Evolutionary conservation across 257 asterid species (phyloP), one percentile per base, ranked within the genome.

Genomic region (Jacaranda mimosifolia): DNA sequence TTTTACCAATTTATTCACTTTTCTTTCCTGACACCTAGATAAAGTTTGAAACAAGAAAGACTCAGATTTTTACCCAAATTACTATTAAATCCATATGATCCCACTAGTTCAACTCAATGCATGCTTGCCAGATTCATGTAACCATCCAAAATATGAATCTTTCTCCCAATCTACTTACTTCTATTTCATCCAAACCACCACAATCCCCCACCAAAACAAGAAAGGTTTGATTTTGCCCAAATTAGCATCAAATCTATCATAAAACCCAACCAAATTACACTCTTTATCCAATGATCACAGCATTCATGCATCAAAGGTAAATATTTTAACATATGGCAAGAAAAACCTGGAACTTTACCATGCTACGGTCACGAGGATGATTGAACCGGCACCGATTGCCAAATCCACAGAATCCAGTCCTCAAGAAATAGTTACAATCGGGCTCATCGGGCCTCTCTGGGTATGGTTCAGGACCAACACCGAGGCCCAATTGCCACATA

Each of bases 301-400:
- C 82, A 71, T 79, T 40, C 75, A 60, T 18, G 69, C 63, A 76
- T 17, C 12, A 72, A 74, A 45, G 18, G 60, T 13, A 58, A 59
- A 38, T 10, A 73, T 60, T 51, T 40, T 53, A 69, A 70, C 59
- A 55, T 68, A 60, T 19, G 64, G 46, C 75, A 73, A 2, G 7
- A 36, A 63, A 59, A 38, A 18, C 3, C 38, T 36, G 39, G 9
- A 7, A 45, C 18, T 69, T 77, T 84, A 91, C 97, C 90, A 79
- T 67, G 74, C 77, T 70, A 65, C 95, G 91, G 78, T 91, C 97
- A 74, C 87, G 91, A 13, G 99, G 98, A 73, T 96, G 99, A 86
- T 96, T 96, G 85, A 90, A 96, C 84, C 99, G 93, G 85, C 99
- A 96, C 70, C 98, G 86, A 68, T 89, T 77, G 80, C 97, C 97